A percentile compares a stretch with the other conserved stretches of the same genome.
phyloP scores from a whole-genome alignment of 2,329 filamentous ascomycete species.

The Berkeleyomyces rouxiae region DNA sequence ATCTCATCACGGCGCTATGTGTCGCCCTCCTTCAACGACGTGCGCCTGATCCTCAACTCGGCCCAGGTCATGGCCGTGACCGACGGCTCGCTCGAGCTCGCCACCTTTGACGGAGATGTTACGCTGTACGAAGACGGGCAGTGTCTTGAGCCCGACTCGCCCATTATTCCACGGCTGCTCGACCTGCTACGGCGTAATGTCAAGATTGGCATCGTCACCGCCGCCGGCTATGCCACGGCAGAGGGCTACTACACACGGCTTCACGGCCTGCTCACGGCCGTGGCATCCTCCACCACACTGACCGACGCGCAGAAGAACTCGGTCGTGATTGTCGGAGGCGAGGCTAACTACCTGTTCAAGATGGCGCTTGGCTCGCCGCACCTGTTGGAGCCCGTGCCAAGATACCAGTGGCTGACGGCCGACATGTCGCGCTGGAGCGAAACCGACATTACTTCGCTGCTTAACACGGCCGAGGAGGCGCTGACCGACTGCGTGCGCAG shows the following conservation, averaged over 20 bases:
- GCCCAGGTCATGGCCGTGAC: conserved; percentile 89
- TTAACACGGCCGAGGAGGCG: conserved; percentile 76
- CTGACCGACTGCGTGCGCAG: conserved; percentile 66
- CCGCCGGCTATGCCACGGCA: conserved; percentile 82
- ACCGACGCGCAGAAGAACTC: conserved; percentile 54
- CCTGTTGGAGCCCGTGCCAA: conserved; percentile 51
- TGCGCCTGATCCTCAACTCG: conserved; percentile 83
- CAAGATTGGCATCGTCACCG: conserved; percentile 82
- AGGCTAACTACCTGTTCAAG: conserved; percentile 87
- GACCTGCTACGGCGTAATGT: conserved; percentile 62
- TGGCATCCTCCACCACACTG: conserved; percentile 43
- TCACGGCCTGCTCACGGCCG: conserved; percentile 68
- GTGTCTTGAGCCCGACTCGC: conserved; percentile 56
- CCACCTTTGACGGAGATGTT: conserved; percentile 95
- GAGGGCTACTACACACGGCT: conserved; percentile 75
- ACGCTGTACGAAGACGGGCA: conserved; percentile 87
- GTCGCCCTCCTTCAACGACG: conserved; percentile 91
- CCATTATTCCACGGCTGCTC: conserved; percentile 52
- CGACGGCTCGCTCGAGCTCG: conserved; percentile 57
- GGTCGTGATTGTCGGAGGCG: conserved; percentile 84
- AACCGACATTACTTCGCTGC: conserved; percentile 57
- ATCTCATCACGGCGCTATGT: conserved; percentile 90
- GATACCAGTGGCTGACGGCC: conserved; percentile 54
- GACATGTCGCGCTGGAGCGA: conserved; percentile 68
- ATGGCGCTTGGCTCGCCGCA: conserved; percentile 49